Evolutionary conservation across 768 basidiomycete species (phyloP).

Genomic region (Hygrophoropsis aurantiaca): DNA sequence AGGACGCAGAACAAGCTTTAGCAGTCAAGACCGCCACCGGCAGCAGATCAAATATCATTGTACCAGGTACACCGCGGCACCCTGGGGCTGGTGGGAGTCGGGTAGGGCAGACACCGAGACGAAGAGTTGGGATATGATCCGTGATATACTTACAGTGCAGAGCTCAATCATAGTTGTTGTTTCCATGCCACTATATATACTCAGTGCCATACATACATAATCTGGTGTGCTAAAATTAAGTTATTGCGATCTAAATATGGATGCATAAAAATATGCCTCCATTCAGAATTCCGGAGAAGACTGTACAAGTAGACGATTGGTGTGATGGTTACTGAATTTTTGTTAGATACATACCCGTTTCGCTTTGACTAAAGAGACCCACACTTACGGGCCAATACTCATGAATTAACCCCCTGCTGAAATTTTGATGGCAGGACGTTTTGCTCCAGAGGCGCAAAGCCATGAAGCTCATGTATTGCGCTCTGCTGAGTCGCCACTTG

Average conservation of each 20-base stretch:
- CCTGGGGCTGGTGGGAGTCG: constrained; percentile 66
- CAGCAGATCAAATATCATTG: constrained; percentile 62
- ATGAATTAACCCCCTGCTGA: too few relatives aligned
- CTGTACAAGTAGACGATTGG: too few relatives aligned
- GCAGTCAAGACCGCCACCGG: constrained; percentile 53
- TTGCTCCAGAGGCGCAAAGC: not conserved
- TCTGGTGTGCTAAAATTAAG: too few relatives aligned
- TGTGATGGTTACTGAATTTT: too few relatives aligned
- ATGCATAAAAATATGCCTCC: not conserved
- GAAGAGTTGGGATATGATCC: constrained; percentile 63
- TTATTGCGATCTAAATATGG: not conserved
- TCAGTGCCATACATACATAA: too few relatives aligned
- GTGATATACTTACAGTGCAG: constrained; percentile 3
- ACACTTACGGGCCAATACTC: too few relatives aligned
- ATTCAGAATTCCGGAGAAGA: too few relatives aligned
- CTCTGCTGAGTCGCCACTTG: constrained; percentile 62
- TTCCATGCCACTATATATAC: constrained; percentile 8
- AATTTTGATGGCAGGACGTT: not conserved
- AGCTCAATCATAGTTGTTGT: not conserved
- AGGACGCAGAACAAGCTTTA: constrained; percentile 59
- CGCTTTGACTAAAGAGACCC: too few relatives aligned
- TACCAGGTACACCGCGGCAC: constrained; percentile 80
- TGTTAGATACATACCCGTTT: too few relatives aligned
- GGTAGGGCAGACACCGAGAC: constrained; percentile 73
- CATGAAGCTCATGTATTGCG: constrained; percentile 29